These are phyloP conservation scores for Chlamydomonas sp. DNA, from an alignment of 139 green algal species.

Conservation along the genomic window DNA sequence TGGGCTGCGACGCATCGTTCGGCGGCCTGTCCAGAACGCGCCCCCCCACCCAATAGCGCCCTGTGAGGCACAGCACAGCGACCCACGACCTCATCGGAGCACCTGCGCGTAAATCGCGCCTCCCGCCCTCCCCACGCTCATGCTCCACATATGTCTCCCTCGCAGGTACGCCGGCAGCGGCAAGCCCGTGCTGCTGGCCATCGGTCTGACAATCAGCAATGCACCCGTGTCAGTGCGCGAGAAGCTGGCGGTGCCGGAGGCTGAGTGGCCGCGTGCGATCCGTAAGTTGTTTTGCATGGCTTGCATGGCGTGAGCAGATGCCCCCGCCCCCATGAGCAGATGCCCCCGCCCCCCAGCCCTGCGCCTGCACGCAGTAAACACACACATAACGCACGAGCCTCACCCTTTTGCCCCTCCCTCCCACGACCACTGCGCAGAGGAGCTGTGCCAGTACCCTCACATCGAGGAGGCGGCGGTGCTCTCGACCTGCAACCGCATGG, in stretches of 20 bases:
- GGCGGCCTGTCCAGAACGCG: background rate
- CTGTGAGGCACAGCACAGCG: background rate
- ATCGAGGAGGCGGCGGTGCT: constrained; percentile 97
- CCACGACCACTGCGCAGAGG: constrained; percentile 86
- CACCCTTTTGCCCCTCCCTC: constrained; percentile 26
- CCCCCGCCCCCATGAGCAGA: constrained; percentile 29
- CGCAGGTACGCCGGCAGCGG: constrained; percentile 54
- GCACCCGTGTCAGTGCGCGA: constrained; percentile 93
- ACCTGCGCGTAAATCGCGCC: background rate
- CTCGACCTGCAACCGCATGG: constrained; percentile 98
- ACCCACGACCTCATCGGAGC: background rate
- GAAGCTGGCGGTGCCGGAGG: constrained; percentile 93
- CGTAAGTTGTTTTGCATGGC: too few species aligned
- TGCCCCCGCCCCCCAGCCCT: too few species aligned
- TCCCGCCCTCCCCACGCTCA: background rate
- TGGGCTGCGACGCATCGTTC: constrained; percentile 19
- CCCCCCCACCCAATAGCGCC: background rate
- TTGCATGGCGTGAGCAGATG: too few species aligned
- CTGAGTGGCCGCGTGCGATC: constrained; percentile 42
- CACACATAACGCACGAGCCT: background rate
- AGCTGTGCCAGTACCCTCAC: constrained; percentile 89
- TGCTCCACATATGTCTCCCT: background rate
- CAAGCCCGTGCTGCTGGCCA: constrained; percentile 91
- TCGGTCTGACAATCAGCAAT: constrained; percentile 93
- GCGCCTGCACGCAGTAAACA: background rate